These are phyloP conservation scores for Marsdenia floribunda DNA, from an alignment of 257 asterid genomes.

Conservation along the genomic window DNA sequence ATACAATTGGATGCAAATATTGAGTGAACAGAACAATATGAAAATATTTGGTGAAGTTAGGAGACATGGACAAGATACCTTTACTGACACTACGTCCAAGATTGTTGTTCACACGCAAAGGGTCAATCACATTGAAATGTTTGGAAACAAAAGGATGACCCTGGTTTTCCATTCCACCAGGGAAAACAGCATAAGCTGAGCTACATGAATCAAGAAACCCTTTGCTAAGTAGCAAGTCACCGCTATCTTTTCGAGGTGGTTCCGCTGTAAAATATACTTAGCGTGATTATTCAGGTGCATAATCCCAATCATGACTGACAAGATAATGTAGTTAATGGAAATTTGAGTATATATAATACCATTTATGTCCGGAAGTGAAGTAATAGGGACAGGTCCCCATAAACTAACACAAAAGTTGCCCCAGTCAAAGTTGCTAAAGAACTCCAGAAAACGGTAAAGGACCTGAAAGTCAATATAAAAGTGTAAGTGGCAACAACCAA, in stretches of 20 bases:
- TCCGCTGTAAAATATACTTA: slow-evolving; percentile 46
- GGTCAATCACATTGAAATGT: slow-evolving; percentile 95
- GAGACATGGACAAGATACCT: slow-evolving; percentile 41
- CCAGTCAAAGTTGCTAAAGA: slow-evolving; percentile 97
- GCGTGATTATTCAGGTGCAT: slow-evolving; percentile 2
- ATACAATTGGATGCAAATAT: background rate
- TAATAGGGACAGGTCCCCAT: slow-evolving; percentile 91
- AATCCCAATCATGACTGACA: slow-evolving; percentile 5
- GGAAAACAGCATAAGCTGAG: slow-evolving; percentile 83
- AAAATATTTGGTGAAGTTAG: background rate
- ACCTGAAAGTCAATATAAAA: slow-evolving; percentile 50
- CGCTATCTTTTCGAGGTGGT: slow-evolving; percentile 84
- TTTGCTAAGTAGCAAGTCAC: slow-evolving; percentile 87
- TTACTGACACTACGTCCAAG: slow-evolving; percentile 99
- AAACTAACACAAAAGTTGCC: slow-evolving; percentile 87
- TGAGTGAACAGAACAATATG: background rate
- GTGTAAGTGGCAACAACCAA: slow-evolving; percentile 25
- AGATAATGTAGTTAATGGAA: background rate
- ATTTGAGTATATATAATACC: slow-evolving; percentile 39
- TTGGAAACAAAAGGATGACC: slow-evolving; percentile 84
- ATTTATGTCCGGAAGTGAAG: slow-evolving; percentile 75
- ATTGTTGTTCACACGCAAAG: slow-evolving; percentile 92
- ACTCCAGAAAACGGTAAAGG: slow-evolving; percentile 82
- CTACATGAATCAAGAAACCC: slow-evolving; percentile 89
- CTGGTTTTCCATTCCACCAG: slow-evolving; percentile 77